Percentiles rank a stretch among this genome's conserved stretches.
Evolutionary conservation across 2,329 filamentous ascomycete genomes (phyloP).

Genomic region (Colletotrichum cereale): DNA sequence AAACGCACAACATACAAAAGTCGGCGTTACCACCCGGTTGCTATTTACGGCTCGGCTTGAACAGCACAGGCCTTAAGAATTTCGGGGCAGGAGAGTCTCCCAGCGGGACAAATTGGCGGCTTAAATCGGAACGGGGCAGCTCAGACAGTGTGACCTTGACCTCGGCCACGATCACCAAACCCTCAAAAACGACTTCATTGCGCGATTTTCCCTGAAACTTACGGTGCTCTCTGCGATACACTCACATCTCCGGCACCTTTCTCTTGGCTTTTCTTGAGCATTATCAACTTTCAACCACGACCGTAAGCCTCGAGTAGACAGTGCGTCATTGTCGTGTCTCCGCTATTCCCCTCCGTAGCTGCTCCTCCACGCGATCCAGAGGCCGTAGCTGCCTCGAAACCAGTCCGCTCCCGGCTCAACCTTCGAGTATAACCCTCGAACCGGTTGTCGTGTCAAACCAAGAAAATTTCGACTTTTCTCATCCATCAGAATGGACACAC

Average conservation of each 20-base stretch:
- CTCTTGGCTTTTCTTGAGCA: background rate
- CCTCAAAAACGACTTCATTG: slow-evolving; percentile 19
- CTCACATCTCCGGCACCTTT: background rate
- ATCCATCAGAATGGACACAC: slow-evolving; percentile 46
- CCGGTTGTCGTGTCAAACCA: background rate
- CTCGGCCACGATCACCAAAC: slow-evolving; percentile 21
- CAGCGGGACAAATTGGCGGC: slow-evolving; percentile 24
- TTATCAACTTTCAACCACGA: background rate
- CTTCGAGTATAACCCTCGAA: slow-evolving; percentile 2
- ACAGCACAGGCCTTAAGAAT: slow-evolving; percentile 33
- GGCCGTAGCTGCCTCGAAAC: slow-evolving; percentile 34
- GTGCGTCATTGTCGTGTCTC: slow-evolving; percentile 36
- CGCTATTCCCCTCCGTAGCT: slow-evolving; percentile 38
- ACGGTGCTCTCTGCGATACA: background rate
- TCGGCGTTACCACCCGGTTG: background rate
- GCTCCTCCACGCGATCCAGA: slow-evolving; percentile 36
- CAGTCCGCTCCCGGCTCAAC: slow-evolving; percentile 17
- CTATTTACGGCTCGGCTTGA: background rate
- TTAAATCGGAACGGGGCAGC: slow-evolving; percentile 38
- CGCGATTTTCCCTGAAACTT: slow-evolving; percentile 24
- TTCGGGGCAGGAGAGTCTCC: slow-evolving; percentile 23
- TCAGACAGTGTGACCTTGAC: slow-evolving; percentile 32
- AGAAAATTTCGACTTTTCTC: background rate
- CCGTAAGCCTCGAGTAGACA: slow-evolving; percentile 8
- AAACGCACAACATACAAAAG: background rate